phyloP scores from a whole-genome alignment of 306 rosid genomes.

The Parietaria judaica region DNA sequence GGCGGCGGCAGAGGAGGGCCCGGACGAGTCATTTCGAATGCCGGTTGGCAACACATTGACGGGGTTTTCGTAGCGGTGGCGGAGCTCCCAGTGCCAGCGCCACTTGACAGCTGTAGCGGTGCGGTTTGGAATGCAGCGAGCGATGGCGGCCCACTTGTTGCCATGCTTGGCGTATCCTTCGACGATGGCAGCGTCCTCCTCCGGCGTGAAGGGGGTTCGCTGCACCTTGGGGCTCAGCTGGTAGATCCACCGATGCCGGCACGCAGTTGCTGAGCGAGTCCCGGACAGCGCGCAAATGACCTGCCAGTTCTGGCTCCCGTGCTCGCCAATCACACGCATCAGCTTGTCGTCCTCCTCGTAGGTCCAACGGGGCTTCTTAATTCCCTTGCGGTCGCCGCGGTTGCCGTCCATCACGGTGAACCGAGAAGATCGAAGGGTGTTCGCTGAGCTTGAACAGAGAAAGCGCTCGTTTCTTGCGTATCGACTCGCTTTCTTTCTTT shows the following conservation, averaged over 20 bases:
- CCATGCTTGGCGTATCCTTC: constrained; percentile 65
- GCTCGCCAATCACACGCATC: constrained; percentile 37
- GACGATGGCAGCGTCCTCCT: constrained; percentile 52
- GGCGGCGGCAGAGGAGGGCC: not conserved
- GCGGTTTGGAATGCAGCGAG: constrained; percentile 72
- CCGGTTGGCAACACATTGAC: too few relatives aligned
- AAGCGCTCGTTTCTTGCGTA: too few relatives aligned
- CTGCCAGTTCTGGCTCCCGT: constrained; percentile 78
- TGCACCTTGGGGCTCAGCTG: constrained; percentile 82
- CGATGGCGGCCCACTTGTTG: constrained; percentile 91
- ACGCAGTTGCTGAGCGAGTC: constrained; percentile 76
- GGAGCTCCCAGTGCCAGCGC: constrained; percentile 89
- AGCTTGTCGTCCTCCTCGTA: constrained; percentile 64
- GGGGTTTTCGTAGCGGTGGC: constrained; percentile 9
- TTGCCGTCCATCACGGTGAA: too few relatives aligned
- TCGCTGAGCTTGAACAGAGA: too few relatives aligned
- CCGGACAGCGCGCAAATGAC: constrained; percentile 58
- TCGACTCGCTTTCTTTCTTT: too few relatives aligned
- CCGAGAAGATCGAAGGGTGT: too few relatives aligned
- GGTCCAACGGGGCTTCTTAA: constrained; percentile 36
- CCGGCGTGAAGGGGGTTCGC: constrained; percentile 64
- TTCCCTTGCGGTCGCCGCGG: too few relatives aligned
- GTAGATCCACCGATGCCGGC: constrained; percentile 81
- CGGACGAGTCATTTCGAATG: not conserved
- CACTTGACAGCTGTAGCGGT: constrained; percentile 91